A percentile compares a stretch with the other conserved stretches of the same genome.
Conservation (phyloP, 495 filamentous ascomycete genomes). For the Daldinia grandis region DNA sequence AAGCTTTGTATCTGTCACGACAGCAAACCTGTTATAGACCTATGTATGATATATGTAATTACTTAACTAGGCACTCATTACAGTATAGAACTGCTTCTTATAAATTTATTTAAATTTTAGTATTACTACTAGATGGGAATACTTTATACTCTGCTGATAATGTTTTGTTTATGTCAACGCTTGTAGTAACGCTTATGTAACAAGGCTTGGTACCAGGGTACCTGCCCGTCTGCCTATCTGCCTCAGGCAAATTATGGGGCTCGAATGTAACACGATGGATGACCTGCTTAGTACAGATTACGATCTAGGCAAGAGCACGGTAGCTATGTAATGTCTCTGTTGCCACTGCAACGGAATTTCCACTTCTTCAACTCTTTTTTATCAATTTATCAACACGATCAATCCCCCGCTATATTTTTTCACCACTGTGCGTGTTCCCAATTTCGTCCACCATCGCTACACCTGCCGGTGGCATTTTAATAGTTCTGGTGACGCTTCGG, state of each 20-base stretch:
- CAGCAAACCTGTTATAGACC: too few relatives aligned
- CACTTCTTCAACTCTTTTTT: conserved; percentile 31
- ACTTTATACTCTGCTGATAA: not conserved
- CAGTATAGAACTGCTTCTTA: not conserved
- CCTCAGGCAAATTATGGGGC: conserved; percentile 4
- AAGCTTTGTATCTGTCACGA: conserved; percentile 10
- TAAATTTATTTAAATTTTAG: not conserved
- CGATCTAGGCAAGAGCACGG: not conserved
- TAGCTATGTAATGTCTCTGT: conserved; percentile 21
- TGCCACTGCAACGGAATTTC: conserved; percentile 41
- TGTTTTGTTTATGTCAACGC: conserved; percentile 3
- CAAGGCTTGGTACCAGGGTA: too few relatives aligned
- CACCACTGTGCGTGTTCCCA: conserved; percentile 6
- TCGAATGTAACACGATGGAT: conserved; percentile 14
- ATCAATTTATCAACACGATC: conserved; percentile 35
- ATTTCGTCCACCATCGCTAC: conserved; percentile 9
- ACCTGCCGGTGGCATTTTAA: not conserved
- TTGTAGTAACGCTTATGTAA: too few relatives aligned
- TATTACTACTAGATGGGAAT: conserved; percentile 6
- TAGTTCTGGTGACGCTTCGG: not conserved
- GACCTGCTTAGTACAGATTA: conserved; percentile 7
- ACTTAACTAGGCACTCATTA: too few relatives aligned
- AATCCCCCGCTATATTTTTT: conserved; percentile 26
- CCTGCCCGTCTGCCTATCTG: too few relatives aligned
- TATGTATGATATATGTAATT: not conserved